Evolutionary conservation across 805 yeast species (phyloP).

Genomic region (Pichia pseudocactophila): DNA sequence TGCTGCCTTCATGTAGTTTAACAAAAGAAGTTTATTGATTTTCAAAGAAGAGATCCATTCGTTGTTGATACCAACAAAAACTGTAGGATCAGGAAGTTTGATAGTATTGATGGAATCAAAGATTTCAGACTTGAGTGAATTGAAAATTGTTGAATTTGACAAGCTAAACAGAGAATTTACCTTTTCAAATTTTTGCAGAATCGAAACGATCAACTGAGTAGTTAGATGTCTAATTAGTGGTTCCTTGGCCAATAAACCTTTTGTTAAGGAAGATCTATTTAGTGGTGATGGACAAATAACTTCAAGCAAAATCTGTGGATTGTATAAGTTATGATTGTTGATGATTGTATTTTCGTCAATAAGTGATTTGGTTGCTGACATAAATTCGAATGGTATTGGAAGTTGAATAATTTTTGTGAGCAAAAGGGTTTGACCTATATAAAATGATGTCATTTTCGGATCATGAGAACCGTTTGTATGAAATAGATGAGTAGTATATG

Average conservation of each 20-base stretch:
- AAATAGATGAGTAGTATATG: slow-evolving; percentile 51
- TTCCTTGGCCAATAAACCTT: slow-evolving; percentile 44
- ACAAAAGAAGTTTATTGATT: slow-evolving; percentile 36
- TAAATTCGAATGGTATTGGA: slow-evolving; percentile 40
- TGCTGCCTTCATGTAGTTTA: slow-evolving; percentile 38
- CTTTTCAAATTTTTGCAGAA: slow-evolving; percentile 43
- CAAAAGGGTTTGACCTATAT: slow-evolving; percentile 67
- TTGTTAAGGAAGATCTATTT: slow-evolving; percentile 46
- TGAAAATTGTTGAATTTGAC: slow-evolving; percentile 12
- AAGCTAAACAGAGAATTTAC: slow-evolving; percentile 24
- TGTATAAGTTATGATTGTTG: not conserved
- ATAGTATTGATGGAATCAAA: slow-evolving; percentile 16
- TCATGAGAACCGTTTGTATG: slow-evolving; percentile 62
- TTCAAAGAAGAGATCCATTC: slow-evolving; percentile 27
- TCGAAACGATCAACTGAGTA: slow-evolving; percentile 47
- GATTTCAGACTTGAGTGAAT: slow-evolving; percentile 15
- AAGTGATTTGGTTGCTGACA: slow-evolving; percentile 8
- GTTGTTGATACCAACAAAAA: slow-evolving; percentile 34
- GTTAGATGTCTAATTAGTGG: slow-evolving; percentile 54
- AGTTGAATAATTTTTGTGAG: slow-evolving; percentile 50
- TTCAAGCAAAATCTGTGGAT: slow-evolving; percentile 36
- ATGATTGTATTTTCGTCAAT: slow-evolving; percentile 2
- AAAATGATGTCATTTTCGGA: slow-evolving; percentile 71
- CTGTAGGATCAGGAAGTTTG: slow-evolving; percentile 43
- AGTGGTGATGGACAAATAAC: slow-evolving; percentile 57